Base-by-base conservation (phyloP, 2,329 filamentous ascomycete genomes). In the Neobulgaria alba region DNA sequence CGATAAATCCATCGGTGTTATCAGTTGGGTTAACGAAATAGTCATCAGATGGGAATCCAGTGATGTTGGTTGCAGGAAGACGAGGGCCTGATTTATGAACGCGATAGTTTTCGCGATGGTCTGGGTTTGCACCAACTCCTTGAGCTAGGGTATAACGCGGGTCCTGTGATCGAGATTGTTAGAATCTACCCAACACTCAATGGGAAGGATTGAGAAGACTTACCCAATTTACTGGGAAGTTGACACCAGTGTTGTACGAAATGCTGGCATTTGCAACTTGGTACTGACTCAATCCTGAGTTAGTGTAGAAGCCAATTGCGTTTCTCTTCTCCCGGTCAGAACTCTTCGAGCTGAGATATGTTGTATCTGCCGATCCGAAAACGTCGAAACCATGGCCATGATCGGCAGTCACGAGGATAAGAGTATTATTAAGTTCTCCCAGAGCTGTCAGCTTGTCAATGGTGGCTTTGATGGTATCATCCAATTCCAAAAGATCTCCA, bases 321-420 rank as follows among this genome's bases (percentile, higher is more conserved):
- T 73, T 68, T 52, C 86, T 82, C 72, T 88, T 90, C 54, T 74
- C 65, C 52, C 86, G 81, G 59, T 84, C 77, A 14, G 71, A 69
- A 5, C 68, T 63, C 53, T 87, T 75, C 3, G 73, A 72, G 12
- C 73, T 67, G 34, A 90, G 69, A 63, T 89, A 92, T 58, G 82
- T 68, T 14, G 85, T 92, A 57, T 93, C 86, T 35, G 86, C 84
- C 48, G 72, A 79, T 48, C 86, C 86, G 59, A 82, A 89, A 52
- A 93, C 86, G 53, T 89, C 86, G 59, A 93, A 93, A 41, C 86
- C 86, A 65, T 93, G 86, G 31, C 86, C 86, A 68, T 92, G 86
- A 57, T 93, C 85, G n/a, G 85, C 82, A 3, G 85, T 87, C 36
- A 92, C 83, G 36, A 93, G 60, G 49, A 93, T 71, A 3, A 90